Percentiles rank a stretch among this genome's conserved stretches.
phyloP scores from a whole-genome alignment of 2,329 filamentous ascomycete genomes.

The Cladobotryum protrusum region DNA sequence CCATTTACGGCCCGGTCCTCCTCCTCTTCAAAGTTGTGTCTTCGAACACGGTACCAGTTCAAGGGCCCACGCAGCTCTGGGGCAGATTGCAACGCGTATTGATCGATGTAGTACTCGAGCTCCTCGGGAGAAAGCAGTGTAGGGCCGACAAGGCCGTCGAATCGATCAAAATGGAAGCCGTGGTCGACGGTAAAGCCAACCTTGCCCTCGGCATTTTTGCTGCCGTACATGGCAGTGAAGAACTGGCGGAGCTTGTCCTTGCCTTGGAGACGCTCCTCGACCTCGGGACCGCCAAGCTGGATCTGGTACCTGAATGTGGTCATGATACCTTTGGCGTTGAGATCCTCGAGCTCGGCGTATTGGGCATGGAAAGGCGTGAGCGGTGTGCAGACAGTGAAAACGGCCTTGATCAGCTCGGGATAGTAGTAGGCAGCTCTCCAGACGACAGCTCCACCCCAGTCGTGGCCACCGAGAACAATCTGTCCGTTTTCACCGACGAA shows the following conservation, averaged over 20 bases:
- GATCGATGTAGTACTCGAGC: slow-evolving; percentile 67
- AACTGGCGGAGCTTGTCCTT: slow-evolving; percentile 62
- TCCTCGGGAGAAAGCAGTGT: slow-evolving; percentile 61
- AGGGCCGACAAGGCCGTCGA: slow-evolving; percentile 51
- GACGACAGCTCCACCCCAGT: slow-evolving; percentile 79
- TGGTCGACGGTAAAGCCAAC: slow-evolving; percentile 50
- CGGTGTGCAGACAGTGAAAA: slow-evolving; percentile 79
- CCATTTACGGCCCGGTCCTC: slow-evolving; percentile 50
- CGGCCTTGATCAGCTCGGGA: slow-evolving; percentile 62
- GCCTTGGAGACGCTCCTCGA: slow-evolving; percentile 53
- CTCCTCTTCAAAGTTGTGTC: slow-evolving; percentile 75
- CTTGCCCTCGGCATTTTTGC: slow-evolving; percentile 49
- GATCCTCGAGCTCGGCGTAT: slow-evolving; percentile 52
- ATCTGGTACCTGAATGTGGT: slow-evolving; percentile 80
- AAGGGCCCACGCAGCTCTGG: slow-evolving; percentile 68
- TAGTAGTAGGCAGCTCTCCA: slow-evolving; percentile 71
- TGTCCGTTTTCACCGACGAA: slow-evolving; percentile 38
- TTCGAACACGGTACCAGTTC: slow-evolving; percentile 79
- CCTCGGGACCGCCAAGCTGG: slow-evolving; percentile 63
- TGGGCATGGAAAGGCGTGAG: slow-evolving; percentile 50
- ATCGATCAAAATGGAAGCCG: slow-evolving; percentile 59
- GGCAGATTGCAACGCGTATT: slow-evolving; percentile 55
- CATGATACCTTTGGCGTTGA: slow-evolving; percentile 47
- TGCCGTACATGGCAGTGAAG: slow-evolving; percentile 66
- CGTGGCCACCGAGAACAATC: slow-evolving; percentile 83